Conservation (phyloP, 768 basidiomycete genomes). For the Solioccasus polychromus region DNA sequence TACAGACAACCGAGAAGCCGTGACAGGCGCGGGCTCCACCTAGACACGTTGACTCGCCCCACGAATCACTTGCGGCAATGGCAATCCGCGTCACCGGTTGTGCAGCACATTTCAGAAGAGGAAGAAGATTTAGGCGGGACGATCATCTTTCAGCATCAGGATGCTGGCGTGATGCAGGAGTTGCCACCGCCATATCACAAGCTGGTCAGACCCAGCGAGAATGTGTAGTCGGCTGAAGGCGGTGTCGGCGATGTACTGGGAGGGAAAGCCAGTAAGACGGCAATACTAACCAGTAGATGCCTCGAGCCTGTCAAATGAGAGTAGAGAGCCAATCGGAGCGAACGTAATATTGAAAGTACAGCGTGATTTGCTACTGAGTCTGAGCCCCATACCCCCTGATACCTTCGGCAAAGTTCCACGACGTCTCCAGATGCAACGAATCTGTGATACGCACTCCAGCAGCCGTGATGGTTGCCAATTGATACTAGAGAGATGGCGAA, state of each 20-base stretch:
- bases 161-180: slow-evolving; percentile 18
- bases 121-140: not conserved
- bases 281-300: not conserved
- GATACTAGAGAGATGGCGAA: slow-evolving; percentile 58
- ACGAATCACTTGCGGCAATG: slow-evolving; percentile 19
- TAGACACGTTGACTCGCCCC: not conserved
- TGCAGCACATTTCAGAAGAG: not conserved
- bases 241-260: not conserved
- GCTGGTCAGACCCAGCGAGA: not conserved
- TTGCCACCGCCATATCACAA: slow-evolving; percentile 28
- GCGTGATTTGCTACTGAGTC: slow-evolving; percentile 56
- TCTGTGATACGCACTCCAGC: slow-evolving; percentile 79
- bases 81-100: slow-evolving; percentile 18
- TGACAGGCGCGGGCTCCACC: not conserved
- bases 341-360: not conserved
- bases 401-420: slow-evolving; percentile 91
- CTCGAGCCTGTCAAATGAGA: too few species aligned
- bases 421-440: slow-evolving; percentile 68
- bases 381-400: slow-evolving; percentile 90
- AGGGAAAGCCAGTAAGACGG: not conserved
- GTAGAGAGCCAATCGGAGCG: not conserved
- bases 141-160: slow-evolving; percentile 16
- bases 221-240: not conserved
- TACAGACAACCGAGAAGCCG: not conserved
- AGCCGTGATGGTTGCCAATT: slow-evolving; percentile 87